phyloP scores from a whole-genome alignment of 805 yeast species.

The Cyberlindnera galapagoensis region DNA sequence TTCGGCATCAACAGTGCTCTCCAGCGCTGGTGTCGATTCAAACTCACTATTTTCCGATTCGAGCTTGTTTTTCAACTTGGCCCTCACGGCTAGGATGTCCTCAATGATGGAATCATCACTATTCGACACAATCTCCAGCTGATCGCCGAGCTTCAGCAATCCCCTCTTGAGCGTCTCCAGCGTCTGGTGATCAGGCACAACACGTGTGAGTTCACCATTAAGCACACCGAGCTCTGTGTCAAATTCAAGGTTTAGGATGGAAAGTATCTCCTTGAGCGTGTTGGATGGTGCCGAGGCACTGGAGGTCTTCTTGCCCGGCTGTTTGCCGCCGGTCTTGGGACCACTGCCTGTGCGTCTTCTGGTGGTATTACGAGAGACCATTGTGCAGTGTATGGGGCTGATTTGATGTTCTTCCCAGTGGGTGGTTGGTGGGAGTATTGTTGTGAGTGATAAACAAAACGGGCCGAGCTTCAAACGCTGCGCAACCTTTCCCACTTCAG shows the following conservation, averaged over 20 bases:
- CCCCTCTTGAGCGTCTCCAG: constrained; percentile 26
- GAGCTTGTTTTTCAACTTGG: too few species aligned
- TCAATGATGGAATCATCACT: constrained; percentile 20
- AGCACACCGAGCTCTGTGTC: constrained; percentile 55
- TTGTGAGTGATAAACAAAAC: too few species aligned
- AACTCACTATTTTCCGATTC: too few species aligned
- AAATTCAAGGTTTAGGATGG: constrained; percentile 45
- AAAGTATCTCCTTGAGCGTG: constrained; percentile 44
- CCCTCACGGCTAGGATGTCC: constrained; percentile 6
- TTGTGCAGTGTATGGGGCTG: too few species aligned
- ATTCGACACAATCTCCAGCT: constrained; percentile 26
- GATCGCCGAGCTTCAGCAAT: constrained; percentile 36
- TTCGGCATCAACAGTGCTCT: too few species aligned
- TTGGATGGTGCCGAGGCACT: constrained; percentile 31
- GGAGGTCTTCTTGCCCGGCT: constrained; percentile 23
- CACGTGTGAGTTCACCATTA: constrained; percentile 49
- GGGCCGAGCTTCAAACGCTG: too few species aligned
- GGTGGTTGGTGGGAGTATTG: too few species aligned
- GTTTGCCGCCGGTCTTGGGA: constrained; percentile 17
- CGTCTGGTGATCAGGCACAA: constrained; percentile 27
- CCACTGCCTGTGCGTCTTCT: constrained; percentile 3
- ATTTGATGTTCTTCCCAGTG: too few species aligned
- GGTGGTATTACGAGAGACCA: constrained; percentile 2
- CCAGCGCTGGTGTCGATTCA: too few species aligned
- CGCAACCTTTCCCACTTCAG: too few species aligned